Percentiles rank a stretch among this genome's conserved stretches.
These are phyloP conservation scores for Candida pseudoglaebosa DNA, from an alignment of 805 yeast genomes.

Conservation along the genomic window DNA sequence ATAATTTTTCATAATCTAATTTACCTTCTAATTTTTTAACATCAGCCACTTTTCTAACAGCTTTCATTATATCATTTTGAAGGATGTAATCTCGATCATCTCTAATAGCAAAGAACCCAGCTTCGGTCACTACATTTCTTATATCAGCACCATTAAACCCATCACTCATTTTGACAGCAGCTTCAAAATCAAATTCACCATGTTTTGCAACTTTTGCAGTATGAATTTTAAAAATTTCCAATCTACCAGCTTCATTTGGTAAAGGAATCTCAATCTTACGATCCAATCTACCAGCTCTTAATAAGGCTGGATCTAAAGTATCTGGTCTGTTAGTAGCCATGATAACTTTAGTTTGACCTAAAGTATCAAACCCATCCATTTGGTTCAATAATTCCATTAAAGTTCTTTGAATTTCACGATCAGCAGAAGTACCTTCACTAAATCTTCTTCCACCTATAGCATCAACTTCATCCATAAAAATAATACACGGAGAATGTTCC, in stretches of 20 bases:
- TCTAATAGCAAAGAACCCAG: constrained; percentile 96
- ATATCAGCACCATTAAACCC: constrained; percentile 99
- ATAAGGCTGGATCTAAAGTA: constrained; percentile 92
- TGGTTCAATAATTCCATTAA: constrained; percentile 95
- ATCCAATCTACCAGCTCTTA: constrained; percentile 97
- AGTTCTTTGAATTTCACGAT: constrained; percentile 97
- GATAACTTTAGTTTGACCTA: constrained; percentile 94
- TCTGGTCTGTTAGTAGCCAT: constrained; percentile 99
- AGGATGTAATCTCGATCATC: constrained; percentile 94
- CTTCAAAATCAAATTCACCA: constrained; percentile 97
- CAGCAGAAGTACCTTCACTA: constrained; percentile 97
- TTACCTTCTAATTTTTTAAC: constrained; percentile 96
- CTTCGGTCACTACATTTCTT: constrained; percentile 95
- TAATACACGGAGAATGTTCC: constrained; percentile 97
- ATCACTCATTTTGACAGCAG: constrained; percentile 96
- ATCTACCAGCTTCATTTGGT: constrained; percentile 94
- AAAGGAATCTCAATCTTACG: constrained; percentile 92
- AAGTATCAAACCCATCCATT: constrained; percentile 96
- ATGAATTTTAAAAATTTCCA: constrained; percentile 92
- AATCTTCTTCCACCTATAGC: constrained; percentile 98
- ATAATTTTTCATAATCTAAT: constrained; percentile 90
- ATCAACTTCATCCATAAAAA: constrained; percentile 97
- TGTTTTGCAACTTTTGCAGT: constrained; percentile 78
- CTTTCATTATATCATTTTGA: constrained; percentile 94
- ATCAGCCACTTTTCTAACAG: constrained; percentile 96